Evolutionary conservation across 495 filamentous ascomycete genomes (phyloP).

Genomic region (Cercophora newfieldiana): DNA sequence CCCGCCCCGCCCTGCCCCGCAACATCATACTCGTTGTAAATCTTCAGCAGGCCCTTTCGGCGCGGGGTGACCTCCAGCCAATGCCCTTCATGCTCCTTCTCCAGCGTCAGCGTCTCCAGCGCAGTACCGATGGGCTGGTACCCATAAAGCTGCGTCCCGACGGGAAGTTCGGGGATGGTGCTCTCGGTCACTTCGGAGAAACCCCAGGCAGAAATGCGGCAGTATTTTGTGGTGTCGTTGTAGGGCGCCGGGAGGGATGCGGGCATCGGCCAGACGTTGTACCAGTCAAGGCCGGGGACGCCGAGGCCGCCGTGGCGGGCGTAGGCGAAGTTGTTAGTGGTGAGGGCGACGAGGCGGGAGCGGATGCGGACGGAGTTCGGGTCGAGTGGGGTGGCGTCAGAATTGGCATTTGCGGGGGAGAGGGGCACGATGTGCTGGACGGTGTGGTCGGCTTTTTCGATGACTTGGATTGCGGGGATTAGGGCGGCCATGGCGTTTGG

Average conservation of each 20-base stretch:
- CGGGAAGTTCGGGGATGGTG: conserved; percentile 35
- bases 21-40: conserved; percentile 56
- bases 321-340: background rate
- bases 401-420: too few relatives aligned
- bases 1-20: conserved; percentile 19
- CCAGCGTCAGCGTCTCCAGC: conserved; percentile 34
- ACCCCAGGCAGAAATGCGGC: conserved; percentile 59
- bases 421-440: background rate
- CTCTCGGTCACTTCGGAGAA: conserved; percentile 53
- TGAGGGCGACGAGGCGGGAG: background rate
- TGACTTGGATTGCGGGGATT: background rate
- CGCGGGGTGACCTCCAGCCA: conserved; percentile 46
- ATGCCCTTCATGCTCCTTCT: conserved; percentile 33
- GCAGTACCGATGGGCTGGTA: conserved; percentile 46
- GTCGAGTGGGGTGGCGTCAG: background rate
- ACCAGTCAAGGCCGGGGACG: background rate
- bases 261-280: conserved; percentile 10
- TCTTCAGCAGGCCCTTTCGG: conserved; percentile 44
- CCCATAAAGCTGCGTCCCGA: conserved; percentile 38
- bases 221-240: conserved; percentile 49
- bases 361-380: background rate
- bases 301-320: background rate
- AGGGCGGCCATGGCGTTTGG: background rate
- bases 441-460: background rate
- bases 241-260: conserved; percentile 50